Base-by-base conservation (phyloP, 495 filamentous ascomycete species). In the Podospora comata region DNA sequence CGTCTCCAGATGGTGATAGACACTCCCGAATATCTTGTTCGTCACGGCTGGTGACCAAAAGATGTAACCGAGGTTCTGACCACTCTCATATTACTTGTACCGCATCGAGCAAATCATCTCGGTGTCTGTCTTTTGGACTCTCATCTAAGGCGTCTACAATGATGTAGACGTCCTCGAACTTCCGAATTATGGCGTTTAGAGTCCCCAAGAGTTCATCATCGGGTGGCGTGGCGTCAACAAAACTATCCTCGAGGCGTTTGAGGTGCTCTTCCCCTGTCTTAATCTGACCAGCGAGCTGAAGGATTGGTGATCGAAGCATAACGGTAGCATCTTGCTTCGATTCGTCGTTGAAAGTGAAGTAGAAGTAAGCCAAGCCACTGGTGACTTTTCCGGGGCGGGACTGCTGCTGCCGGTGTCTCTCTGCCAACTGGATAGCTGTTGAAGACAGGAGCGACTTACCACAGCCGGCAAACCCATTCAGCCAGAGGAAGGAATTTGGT, bases 381-480 rank as follows among this genome's bases (percentile, higher is more conserved):
- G 7, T 26, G 0, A 18, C 44, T 2, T 23, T 23, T 23, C 23
- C 23, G 23, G 20, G 23, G 1, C 23, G 23, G 23, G 23, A 23
- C 23, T 23, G 23, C 23, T 23, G 39, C 13, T 48, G 7, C 39
- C 39, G 39, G 39, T 48, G 9, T 3, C 5, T 13, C 9, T 48
- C 13, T 5, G 60, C 55, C 28, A 32, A 58, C 27, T 67, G 65
- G 23, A 63, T 67, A 44, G 55, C 55, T 20, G 65, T 56, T 26
- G 59, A 67, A n/a, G 58, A 62, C 26, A 67, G 65, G 13, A 67
- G 60, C 27, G 65, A 63, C 27, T 67, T 67, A 18, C 65, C 65
- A 48, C 39, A 59, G 39, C 65, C 65, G 27, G 65, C 58, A 27
- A 63, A 67, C 1, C 65, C 65, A 15, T 57, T 34, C 23, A 67